A percentile compares a stretch with the other conserved stretches of the same genome.
These are phyloP conservation scores for Candolleomyces aberdarensis DNA, from an alignment of 768 basidiomycete genomes.

Conservation along the genomic window DNA sequence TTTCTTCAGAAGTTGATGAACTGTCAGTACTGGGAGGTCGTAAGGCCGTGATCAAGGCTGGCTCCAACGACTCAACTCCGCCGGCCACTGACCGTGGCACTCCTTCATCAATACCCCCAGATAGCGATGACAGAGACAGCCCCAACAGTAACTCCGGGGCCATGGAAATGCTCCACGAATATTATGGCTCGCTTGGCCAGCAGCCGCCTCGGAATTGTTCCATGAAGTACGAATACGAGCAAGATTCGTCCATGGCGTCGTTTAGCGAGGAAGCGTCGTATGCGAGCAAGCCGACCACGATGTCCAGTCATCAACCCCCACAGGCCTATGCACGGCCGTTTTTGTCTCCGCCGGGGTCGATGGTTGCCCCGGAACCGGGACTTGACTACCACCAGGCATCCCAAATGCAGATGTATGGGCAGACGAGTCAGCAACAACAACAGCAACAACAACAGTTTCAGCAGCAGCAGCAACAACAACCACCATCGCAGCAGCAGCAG, in stretches of 20 bases:
- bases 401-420: background rate
- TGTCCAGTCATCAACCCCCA: background rate
- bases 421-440: constrained; percentile 2
- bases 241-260: background rate
- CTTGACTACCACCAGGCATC: background rate
- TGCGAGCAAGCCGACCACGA: background rate
- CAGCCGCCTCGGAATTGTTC: constrained; percentile 10
- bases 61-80: constrained; percentile 1
- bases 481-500: background rate
- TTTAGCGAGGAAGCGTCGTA: background rate
- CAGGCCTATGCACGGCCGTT: background rate
- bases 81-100: constrained; percentile 10
- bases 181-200: constrained; percentile 14
- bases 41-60: constrained; percentile 32
- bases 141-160: constrained; percentile 19
- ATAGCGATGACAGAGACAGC: constrained; percentile 15
- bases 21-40: constrained; percentile 37
- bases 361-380: constrained; percentile 1
- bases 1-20: constrained; percentile 22
- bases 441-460: background rate
- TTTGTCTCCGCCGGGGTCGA: constrained; percentile 3
- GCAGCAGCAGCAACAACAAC: background rate
- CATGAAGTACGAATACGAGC: constrained; percentile 3
- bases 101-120: constrained; percentile 13
- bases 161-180: constrained; percentile 22